Evolutionary conservation across 2,329 filamentous ascomycete genomes (phyloP).

Genomic region (Didymosphaeria variabile): DNA sequence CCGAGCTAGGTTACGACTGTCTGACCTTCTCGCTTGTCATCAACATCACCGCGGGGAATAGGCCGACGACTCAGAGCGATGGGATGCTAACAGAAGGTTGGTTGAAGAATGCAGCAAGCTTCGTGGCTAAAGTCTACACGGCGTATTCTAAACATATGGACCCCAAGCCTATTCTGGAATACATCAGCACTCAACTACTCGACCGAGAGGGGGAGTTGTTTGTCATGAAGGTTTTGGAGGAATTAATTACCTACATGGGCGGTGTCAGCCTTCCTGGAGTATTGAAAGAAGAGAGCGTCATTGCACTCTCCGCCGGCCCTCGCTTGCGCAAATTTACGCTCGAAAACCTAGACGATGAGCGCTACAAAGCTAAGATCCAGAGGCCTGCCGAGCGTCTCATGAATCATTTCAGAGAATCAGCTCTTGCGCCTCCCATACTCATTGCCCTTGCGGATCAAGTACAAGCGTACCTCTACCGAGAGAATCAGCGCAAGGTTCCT

Average conservation of each 20-base stretch:
- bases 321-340: constrained; percentile 82
- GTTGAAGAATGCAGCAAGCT: constrained; percentile 89
- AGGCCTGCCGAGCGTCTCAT: constrained; percentile 78
- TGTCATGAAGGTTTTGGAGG: constrained; percentile 89
- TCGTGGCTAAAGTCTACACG: constrained; percentile 89
- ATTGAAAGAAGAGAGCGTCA: constrained; percentile 86
- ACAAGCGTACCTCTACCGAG: constrained; percentile 81
- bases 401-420: constrained; percentile 78
- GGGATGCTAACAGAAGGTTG: constrained; percentile 86
- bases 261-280: constrained; percentile 87
- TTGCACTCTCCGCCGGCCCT: constrained; percentile 88
- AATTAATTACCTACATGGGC: constrained; percentile 91
- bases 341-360: constrained; percentile 78
- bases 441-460: constrained; percentile 90
- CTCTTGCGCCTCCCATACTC: constrained; percentile 82
- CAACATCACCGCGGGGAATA: constrained; percentile 66
- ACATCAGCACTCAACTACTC: constrained; percentile 84
- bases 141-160: constrained; percentile 81
- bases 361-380: constrained; percentile 71
- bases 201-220: constrained; percentile 80
- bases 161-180: constrained; percentile 84
- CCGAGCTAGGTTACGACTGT: constrained; percentile 89
- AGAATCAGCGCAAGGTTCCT: constrained; percentile 77
- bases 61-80: constrained; percentile 68
- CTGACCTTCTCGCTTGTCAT: constrained; percentile 92